Percentiles rank a stretch among this genome's conserved stretches.
These are phyloP conservation scores for Prillingera fragicola DNA, from an alignment of 1,284 basidiomycete species.

Conservation along the genomic window DNA sequence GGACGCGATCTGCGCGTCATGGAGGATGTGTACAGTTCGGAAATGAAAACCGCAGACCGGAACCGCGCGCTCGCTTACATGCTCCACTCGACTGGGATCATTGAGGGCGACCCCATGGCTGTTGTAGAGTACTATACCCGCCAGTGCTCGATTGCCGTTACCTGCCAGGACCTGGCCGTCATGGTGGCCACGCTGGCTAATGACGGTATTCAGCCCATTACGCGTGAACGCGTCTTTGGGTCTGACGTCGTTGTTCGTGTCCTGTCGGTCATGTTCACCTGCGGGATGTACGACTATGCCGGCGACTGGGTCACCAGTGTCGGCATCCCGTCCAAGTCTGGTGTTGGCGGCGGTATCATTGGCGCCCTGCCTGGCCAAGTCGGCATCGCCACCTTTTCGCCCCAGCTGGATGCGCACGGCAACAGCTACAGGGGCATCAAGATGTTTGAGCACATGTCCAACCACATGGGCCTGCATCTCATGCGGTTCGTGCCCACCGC, in stretches of 20 bases:
- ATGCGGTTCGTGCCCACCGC: neutral
- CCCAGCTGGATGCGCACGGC: neutral
- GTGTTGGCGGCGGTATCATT: slow-evolving; percentile 1
- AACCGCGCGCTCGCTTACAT: slow-evolving; percentile 6
- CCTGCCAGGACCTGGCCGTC: neutral
- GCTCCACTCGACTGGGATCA: neutral
- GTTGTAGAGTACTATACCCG: slow-evolving; percentile 2
- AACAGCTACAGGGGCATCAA: neutral
- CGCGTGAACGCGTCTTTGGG: neutral
- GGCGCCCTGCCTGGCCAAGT: slow-evolving; percentile 1
- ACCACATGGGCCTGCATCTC: neutral
- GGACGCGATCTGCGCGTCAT: slow-evolving; percentile 1
- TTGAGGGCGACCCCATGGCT: slow-evolving; percentile 1
- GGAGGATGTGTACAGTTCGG: slow-evolving; percentile 1
- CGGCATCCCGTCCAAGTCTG: slow-evolving; percentile 1
- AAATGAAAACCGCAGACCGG: slow-evolving; percentile 2
- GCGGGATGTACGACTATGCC: slow-evolving; percentile 5
- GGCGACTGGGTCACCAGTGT: slow-evolving; percentile 1
- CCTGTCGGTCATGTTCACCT: neutral
- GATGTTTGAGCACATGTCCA: neutral
- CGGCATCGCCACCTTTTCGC: slow-evolving; percentile 3
- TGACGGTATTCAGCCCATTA: slow-evolving; percentile 3
- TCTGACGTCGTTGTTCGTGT: neutral
- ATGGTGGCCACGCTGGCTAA: slow-evolving; percentile 4
- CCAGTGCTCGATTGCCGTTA: slow-evolving; percentile 2